Conservation (phyloP, 306 rosid genomes). For the Cicer pinnatifidum region DNA sequence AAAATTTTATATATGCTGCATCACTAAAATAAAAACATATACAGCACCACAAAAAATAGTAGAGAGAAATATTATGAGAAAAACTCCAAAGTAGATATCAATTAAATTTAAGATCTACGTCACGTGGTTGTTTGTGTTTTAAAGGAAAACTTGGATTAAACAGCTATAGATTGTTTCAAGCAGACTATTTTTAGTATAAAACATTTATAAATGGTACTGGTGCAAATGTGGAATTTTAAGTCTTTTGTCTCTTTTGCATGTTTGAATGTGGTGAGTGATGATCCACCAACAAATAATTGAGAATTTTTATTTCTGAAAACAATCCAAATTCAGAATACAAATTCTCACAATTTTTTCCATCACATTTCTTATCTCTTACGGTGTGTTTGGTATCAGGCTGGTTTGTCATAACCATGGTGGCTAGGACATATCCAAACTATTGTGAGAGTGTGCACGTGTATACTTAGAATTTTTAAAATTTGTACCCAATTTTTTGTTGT, state of each 20-base stretch:
- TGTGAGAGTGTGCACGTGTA: too few relatives aligned
- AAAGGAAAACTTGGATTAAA: neutral
- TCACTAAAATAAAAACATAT: neutral
- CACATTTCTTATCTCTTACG: neutral
- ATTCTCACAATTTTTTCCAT: neutral
- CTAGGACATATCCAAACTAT: too few relatives aligned
- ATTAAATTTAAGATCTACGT: conserved; percentile 12
- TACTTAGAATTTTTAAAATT: too few relatives aligned
- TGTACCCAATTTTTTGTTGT: too few relatives aligned
- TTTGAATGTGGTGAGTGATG: conserved; percentile 27
- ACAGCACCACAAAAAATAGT: neutral
- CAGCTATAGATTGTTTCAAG: neutral
- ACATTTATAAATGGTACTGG: neutral
- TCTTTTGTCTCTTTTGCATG: conserved; percentile 34
- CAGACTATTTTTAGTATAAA: neutral
- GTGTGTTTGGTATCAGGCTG: too few relatives aligned
- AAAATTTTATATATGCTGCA: neutral
- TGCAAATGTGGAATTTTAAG: conserved; percentile 6
- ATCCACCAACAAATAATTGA: conserved; percentile 15
- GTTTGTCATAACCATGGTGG: too few relatives aligned
- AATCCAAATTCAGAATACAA: conserved; percentile 21
- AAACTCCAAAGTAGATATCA: neutral
- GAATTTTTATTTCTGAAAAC: conserved; percentile 1
- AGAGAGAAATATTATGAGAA: neutral
- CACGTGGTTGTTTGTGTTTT: neutral